phyloP scores from a whole-genome alignment of 257 asterid genomes.

The Leptodermis oblonga region DNA sequence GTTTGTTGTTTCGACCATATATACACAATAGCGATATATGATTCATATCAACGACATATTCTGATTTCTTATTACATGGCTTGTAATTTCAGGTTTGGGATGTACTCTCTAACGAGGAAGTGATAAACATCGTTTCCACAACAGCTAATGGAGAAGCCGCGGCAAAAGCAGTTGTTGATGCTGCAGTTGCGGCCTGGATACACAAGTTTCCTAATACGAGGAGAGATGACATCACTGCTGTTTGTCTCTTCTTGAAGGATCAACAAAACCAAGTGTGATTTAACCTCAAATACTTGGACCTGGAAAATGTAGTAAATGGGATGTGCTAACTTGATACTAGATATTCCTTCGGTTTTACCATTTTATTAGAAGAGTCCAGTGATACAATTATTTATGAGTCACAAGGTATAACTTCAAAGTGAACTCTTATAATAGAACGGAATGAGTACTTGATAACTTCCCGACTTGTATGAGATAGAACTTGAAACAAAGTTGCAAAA shows the following conservation, averaged over 20 bases:
- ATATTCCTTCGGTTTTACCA: background rate
- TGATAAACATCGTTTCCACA: slow-evolving; percentile 39
- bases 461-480: background rate
- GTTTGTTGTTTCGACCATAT: too few relatives aligned
- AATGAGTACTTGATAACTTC: background rate
- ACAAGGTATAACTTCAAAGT: background rate
- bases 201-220: slow-evolving; percentile 49
- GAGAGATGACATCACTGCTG: slow-evolving; percentile 72
- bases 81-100: slow-evolving; percentile 68
- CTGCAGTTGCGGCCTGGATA: slow-evolving; percentile 58
- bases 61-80: background rate
- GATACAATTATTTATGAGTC: background rate
- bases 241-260: slow-evolving; percentile 51
- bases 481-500: background rate
- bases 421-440: too few relatives aligned
- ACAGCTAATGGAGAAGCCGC: slow-evolving; percentile 47
- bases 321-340: background rate
- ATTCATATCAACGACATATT: background rate
- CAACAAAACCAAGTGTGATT: background rate
- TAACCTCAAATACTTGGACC: slow-evolving; percentile 1
- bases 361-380: background rate
- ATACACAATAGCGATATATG: background rate
- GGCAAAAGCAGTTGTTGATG: slow-evolving; percentile 68
- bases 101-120: slow-evolving; percentile 64
- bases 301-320: background rate